These are phyloP conservation scores for Yamadazyma triangularis DNA, from an alignment of 1,139 yeast genomes.

Conservation along the genomic window DNA sequence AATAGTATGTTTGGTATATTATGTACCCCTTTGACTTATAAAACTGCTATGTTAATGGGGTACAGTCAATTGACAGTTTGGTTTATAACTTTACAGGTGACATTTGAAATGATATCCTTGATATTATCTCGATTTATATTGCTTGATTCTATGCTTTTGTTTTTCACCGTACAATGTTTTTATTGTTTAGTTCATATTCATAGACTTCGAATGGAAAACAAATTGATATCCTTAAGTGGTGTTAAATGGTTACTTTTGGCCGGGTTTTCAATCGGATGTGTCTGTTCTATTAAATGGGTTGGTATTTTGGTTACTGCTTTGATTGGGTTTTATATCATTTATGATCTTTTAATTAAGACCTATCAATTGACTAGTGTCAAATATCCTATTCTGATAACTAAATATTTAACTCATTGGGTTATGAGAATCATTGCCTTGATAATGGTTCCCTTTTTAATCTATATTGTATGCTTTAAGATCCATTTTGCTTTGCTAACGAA, in stretches of 20 bases:
- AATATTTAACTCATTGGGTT: constrained; percentile 65
- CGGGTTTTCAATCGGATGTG: constrained; percentile 87
- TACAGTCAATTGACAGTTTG: constrained; percentile 79
- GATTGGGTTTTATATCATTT: constrained; percentile 80
- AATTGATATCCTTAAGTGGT: constrained; percentile 44
- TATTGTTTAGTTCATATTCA: constrained; percentile 56
- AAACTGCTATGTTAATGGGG: constrained; percentile 81
- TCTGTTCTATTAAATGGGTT: constrained; percentile 93
- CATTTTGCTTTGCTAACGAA: constrained; percentile 73
- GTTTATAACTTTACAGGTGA: constrained; percentile 84
- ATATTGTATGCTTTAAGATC: constrained; percentile 66
- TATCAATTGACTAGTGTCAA: constrained; percentile 38
- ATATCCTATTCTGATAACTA: constrained; percentile 26
- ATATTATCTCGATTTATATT: constrained; percentile 90
- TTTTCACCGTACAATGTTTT: constrained; percentile 64
- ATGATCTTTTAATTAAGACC: constrained; percentile 65
- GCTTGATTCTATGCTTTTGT: constrained; percentile 90
- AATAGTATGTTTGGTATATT: constrained; percentile 87
- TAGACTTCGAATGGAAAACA: constrained; percentile 28
- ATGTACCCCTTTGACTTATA: constrained; percentile 92
- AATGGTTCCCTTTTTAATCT: constrained; percentile 67
- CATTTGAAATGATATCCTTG: constrained; percentile 79
- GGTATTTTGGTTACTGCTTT: constrained; percentile 82
- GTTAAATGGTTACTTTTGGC: constrained; percentile 57
- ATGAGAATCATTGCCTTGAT: constrained; percentile 65